Percentiles rank a stretch among this genome's conserved stretches.
Conservation (phyloP, 495 filamentous ascomycete species). For the Trichoderma erinaceum region DNA sequence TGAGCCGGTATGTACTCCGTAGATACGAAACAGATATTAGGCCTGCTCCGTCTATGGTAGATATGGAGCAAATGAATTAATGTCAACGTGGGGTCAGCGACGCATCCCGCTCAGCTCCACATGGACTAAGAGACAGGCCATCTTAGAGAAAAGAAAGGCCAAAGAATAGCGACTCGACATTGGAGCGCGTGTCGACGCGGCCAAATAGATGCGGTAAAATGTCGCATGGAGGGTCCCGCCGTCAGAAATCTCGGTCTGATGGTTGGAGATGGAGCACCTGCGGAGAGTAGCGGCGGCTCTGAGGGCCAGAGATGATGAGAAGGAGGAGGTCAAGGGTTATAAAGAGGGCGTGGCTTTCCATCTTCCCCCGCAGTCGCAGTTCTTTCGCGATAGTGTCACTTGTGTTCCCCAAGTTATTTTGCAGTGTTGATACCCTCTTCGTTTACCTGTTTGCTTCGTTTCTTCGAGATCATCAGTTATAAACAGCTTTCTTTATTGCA, state of each 20-base stretch:
- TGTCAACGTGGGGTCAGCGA: not conserved
- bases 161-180: slow-evolving; percentile 6
- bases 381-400: slow-evolving; percentile 1
- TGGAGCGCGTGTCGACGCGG: slow-evolving; percentile 3
- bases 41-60: not conserved
- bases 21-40: not conserved
- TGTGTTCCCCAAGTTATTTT: not conserved
- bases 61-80: not conserved
- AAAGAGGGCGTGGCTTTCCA: not conserved
- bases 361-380: not conserved
- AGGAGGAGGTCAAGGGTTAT: slow-evolving; percentile 22
- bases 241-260: not conserved
- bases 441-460: not conserved
- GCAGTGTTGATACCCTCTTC: not conserved
- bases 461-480: not conserved
- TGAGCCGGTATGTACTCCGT: not conserved
- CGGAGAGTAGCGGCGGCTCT: not conserved
- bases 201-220: slow-evolving; percentile 4
- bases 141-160: not conserved
- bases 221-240: slow-evolving; percentile 2
- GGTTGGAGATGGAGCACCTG: not conserved
- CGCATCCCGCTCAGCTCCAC: not conserved
- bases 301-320: no score
- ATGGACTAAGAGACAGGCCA: not conserved
- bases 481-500: not conserved